A percentile compares a stretch with the other conserved stretches of the same genome.
Conservation (phyloP, 352 stramenopile genomes). For the Bremia lactucae region DNA sequence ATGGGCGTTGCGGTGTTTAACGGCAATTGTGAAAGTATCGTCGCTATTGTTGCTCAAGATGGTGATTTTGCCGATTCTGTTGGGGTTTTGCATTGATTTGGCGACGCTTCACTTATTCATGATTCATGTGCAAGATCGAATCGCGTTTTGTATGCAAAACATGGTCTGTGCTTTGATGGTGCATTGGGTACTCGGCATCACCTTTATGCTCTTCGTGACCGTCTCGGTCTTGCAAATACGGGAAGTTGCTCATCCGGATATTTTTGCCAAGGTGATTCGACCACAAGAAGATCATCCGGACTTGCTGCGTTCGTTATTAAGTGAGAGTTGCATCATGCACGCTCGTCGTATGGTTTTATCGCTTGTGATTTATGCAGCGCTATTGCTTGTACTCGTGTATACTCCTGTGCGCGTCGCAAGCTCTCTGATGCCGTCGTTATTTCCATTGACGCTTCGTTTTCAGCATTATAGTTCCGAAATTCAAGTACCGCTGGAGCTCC, state of each 20-base stretch:
- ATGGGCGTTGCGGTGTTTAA: conserved; percentile 72
- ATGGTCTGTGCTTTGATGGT: conserved; percentile 90
- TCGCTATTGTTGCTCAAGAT: conserved; percentile 96
- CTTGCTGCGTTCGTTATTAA: conserved; percentile 90
- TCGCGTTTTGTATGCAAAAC: conserved; percentile 74
- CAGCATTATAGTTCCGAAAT: conserved; percentile 89
- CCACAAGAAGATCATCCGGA: conserved; percentile 95
- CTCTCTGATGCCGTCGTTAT: conserved; percentile 35
- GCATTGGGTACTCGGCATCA: conserved; percentile 96
- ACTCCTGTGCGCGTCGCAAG: conserved; percentile 65
- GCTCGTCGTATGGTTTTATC: conserved; percentile 90
- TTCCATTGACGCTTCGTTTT: conserved; percentile 81
- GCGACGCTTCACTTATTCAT: conserved; percentile 87
- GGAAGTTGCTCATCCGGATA: conserved; percentile 91
- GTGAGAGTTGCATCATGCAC: conserved; percentile 89
- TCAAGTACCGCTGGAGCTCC: conserved; percentile 93
- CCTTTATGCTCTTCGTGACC: conserved; percentile 96
- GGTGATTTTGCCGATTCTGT: conserved; percentile 90
- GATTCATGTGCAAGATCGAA: conserved; percentile 55
- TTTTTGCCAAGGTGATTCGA: conserved; percentile 80
- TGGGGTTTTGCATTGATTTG: conserved; percentile 91
- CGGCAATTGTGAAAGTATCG: conserved; percentile 89
- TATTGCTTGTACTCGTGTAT: conserved; percentile 85
- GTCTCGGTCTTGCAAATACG: conserved; percentile 91
- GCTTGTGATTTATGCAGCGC: conserved; percentile 82